Evolutionary conservation across 2,329 filamentous ascomycete species (phyloP), one percentile per base, ranked within the genome.

Genomic region (Colletotrichum sp.): DNA sequence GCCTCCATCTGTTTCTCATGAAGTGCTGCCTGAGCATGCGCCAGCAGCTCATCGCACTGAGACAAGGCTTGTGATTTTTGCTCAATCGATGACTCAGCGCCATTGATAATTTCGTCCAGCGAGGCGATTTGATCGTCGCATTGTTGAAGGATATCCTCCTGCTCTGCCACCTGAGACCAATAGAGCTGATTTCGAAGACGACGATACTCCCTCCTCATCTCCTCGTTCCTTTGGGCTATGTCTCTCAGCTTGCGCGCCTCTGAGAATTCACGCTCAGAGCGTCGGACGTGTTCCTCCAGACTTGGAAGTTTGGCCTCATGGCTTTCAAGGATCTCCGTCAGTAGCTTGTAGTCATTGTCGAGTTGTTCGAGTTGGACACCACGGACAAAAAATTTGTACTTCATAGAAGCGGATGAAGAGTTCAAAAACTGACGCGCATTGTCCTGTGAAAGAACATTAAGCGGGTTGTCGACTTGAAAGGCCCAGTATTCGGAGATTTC

Each of bases 351-450:
- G 81, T 99, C 97, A 77, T 95, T 93, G 82, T 98, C 95, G 12
- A 99, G 89, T 80, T 96, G 94, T 83, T 99, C 95, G 1, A 99
- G 90, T 80, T 99, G 96, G 1, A 98, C 98, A 30, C 97, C 97
- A 80, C 96, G 95, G 76, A 98, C 91, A 82, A 99, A 99, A 81
- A 98, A 98, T 79, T 95, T 97, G 88, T 99, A 99, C 83, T 99
- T 99, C 76, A 96, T 93, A 5, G 91, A 87, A 1, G 96, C 92
- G 4, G 92, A 94, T 15, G 97, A 96, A 44, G 93, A 92, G 81
- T 96, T 98, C 59, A 99, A 90, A 80, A 99, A 99, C 75, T 98
- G 95, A 13, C 97, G 93, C 13, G 97, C 97, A 84, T 96, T 96
- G 82, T 99, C 97, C 84, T 99, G 97, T 1, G 96, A 98, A 21